These are phyloP conservation scores for Eutypella sp. DNA, from an alignment of 2,329 filamentous ascomycete genomes.

Conservation along the genomic window DNA sequence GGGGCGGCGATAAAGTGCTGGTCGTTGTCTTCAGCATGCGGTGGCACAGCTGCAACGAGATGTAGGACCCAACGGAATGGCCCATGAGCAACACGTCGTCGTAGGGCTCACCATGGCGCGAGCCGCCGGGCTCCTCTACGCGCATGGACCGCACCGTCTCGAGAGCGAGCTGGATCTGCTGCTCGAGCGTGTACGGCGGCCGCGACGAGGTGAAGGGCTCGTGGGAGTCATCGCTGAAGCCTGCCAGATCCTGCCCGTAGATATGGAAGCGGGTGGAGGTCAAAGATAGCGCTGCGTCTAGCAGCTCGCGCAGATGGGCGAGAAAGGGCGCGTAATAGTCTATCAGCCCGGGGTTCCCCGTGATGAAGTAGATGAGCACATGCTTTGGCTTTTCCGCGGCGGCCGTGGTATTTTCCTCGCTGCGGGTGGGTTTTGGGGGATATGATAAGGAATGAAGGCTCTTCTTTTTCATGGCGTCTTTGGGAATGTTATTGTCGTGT, in stretches of 20 bases:
- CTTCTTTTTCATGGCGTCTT: too few relatives aligned
- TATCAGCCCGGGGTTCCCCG: conserved; percentile 72
- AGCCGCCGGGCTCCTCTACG: conserved; percentile 18
- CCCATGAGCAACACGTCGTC: conserved; percentile 63
- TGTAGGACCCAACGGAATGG: conserved; percentile 71
- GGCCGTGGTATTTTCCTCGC: background rate
- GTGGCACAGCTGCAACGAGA: conserved; percentile 63
- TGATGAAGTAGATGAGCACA: conserved; percentile 64
- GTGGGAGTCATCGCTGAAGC: conserved; percentile 52
- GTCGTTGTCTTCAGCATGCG: conserved; percentile 36
- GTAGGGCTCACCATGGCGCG: conserved; percentile 35
- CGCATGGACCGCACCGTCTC: conserved; percentile 29
- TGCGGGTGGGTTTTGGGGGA: conserved; percentile 3
- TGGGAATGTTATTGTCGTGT: too few relatives aligned
- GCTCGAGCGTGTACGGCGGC: conserved; percentile 48
- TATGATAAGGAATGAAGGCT: conserved; percentile 13
- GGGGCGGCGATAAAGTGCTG: conserved; percentile 20
- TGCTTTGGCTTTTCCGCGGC: conserved; percentile 7
- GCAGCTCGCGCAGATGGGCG: conserved; percentile 46
- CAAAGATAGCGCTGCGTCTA: conserved; percentile 35
- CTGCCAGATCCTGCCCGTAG: conserved; percentile 52
- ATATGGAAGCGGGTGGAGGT: conserved; percentile 43
- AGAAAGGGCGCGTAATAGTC: conserved; percentile 70
- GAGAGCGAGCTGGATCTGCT: conserved; percentile 45
- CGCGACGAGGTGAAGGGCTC: conserved; percentile 34